These are phyloP conservation scores for Martensiomyces pterosporus DNA, from an alignment of 192 early-diverging fungal genomes.

Conservation along the genomic window DNA sequence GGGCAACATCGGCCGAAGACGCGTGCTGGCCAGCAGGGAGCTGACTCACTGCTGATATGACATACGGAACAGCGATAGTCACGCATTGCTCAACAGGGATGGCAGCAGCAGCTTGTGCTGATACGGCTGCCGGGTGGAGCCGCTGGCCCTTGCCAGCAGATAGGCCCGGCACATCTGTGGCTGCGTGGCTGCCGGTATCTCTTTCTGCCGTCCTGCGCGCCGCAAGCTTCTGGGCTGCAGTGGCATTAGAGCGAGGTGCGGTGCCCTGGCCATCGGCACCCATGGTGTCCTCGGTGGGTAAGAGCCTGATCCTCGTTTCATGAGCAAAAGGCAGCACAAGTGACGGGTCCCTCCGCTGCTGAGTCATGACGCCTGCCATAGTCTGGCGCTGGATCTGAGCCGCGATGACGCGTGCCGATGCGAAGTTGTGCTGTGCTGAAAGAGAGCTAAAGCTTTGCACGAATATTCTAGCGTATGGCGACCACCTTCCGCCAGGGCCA, in stretches of 20 bases:
- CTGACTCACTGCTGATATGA: conserved; percentile 1
- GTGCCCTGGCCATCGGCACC: neutral
- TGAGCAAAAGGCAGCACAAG: conserved; percentile 4
- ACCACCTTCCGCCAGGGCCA: conserved; percentile 38
- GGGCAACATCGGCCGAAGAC: conserved; percentile 14
- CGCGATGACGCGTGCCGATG: conserved; percentile 18
- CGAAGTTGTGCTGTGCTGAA: conserved; percentile 3
- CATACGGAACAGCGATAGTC: conserved; percentile 30
- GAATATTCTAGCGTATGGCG: conserved; percentile 25
- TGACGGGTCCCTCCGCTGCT: conserved; percentile 34
- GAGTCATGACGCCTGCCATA: conserved; percentile 16
- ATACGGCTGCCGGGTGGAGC: too few relatives aligned
- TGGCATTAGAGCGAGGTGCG: neutral
- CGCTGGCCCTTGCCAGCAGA: too few relatives aligned
- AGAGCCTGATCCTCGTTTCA: conserved; percentile 1
- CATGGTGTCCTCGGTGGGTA: neutral
- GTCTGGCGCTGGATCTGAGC: conserved; percentile 40
- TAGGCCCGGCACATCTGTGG: too few relatives aligned
- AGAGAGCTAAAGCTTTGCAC: conserved; percentile 12
- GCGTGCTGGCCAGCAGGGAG: neutral
- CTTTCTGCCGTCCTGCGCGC: too few relatives aligned
- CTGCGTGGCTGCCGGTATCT: neutral
- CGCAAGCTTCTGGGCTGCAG: too few relatives aligned
- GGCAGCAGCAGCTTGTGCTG: conserved; percentile 6
- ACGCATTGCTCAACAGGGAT: conserved; percentile 22